Evolutionary conservation across 164 flowering plant genomes (phyloP).

Genomic region (Annona squamosa): DNA sequence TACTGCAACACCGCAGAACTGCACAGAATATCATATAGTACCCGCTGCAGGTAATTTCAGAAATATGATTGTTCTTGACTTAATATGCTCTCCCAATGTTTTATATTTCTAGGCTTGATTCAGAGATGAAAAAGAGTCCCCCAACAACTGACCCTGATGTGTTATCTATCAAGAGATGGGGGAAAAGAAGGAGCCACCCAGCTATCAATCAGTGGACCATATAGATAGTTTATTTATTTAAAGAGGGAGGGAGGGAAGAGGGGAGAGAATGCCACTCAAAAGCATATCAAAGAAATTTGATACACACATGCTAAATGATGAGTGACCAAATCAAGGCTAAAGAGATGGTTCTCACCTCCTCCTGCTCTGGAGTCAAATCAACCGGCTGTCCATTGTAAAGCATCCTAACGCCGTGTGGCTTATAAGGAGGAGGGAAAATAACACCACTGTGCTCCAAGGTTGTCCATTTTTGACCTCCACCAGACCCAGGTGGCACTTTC

Average conservation of each 20-base stretch:
- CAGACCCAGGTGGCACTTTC: slow-evolving; percentile 61
- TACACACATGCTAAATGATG: neutral
- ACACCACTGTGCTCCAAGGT: slow-evolving; percentile 93
- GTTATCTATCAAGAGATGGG: too few relatives aligned
- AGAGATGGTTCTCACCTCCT: slow-evolving; percentile 50
- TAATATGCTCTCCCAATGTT: too few relatives aligned
- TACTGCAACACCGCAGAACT: too few relatives aligned
- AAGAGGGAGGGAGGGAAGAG: neutral
- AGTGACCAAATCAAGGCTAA: neutral
- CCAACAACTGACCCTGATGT: too few relatives aligned
- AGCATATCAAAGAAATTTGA: neutral
- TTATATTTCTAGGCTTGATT: too few relatives aligned
- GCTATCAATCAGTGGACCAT: too few relatives aligned
- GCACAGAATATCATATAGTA: too few relatives aligned
- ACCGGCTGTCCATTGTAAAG: slow-evolving; percentile 79
- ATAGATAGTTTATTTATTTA: neutral
- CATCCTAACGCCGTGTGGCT: slow-evolving; percentile 89
- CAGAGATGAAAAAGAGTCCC: too few relatives aligned
- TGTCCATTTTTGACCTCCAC: slow-evolving; percentile 95
- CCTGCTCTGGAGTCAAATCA: slow-evolving; percentile 85
- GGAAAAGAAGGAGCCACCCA: too few relatives aligned
- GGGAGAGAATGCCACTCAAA: neutral
- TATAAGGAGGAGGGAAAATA: slow-evolving; percentile 91
- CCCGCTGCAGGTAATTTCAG: too few relatives aligned
- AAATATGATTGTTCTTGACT: too few relatives aligned